A percentile compares a stretch with the other conserved stretches of the same genome.
Conservation (phyloP, 2,329 filamentous ascomycete species). For the Epichloe elymi region DNA sequence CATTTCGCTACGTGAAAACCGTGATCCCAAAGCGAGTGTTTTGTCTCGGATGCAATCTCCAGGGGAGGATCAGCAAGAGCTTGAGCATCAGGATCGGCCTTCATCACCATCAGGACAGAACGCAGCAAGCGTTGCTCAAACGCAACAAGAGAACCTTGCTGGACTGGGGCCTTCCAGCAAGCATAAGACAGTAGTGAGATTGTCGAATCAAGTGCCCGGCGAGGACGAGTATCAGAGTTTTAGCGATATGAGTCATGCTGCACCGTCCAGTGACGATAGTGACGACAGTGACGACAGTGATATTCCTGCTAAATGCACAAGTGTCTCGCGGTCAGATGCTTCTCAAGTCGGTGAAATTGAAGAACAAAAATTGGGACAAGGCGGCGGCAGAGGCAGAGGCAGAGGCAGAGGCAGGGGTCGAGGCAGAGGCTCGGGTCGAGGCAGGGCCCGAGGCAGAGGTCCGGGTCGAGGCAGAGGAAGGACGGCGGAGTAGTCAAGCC, state of each 20-base stretch:
- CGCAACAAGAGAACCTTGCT: neutral
- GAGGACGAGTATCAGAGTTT: slow-evolving; percentile 2
- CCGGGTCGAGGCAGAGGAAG: neutral
- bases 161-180: neutral
- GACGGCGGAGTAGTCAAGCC: neutral
- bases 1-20: too few relatives aligned
- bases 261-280: slow-evolving; percentile 6
- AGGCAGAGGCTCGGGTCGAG: slow-evolving; percentile 4
- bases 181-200: slow-evolving; percentile 7
- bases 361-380: neutral
- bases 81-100: neutral
- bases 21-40: neutral
- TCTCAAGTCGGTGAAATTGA: neutral
- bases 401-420: neutral
- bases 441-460: slow-evolving; percentile 9
- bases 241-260: neutral
- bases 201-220: slow-evolving; percentile 5
- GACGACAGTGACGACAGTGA: slow-evolving; percentile 8
- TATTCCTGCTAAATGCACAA: slow-evolving; percentile 9
- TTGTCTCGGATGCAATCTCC: neutral
- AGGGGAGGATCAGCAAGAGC: neutral
- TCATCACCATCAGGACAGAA: neutral
- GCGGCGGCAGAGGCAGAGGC: slow-evolving; percentile 3
- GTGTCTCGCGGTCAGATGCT: neutral
- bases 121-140: neutral